Percentiles rank a stretch among this genome's conserved stretches.
phyloP scores from a whole-genome alignment of 257 asterid genomes.

The Datura wrightii region DNA sequence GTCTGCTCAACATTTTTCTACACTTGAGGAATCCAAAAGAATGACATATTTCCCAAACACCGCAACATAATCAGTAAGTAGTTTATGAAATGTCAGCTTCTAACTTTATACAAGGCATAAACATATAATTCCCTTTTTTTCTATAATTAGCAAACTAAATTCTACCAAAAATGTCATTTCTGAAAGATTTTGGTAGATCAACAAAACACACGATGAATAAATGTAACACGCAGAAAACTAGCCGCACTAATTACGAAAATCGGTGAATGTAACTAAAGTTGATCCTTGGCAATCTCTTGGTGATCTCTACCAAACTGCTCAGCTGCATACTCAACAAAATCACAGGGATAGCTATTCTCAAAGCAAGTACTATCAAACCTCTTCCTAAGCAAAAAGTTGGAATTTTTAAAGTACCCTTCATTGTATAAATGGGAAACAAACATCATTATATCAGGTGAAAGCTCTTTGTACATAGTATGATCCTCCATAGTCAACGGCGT shows the following conservation, averaged over 20 bases:
- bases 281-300: slow-evolving; percentile 63
- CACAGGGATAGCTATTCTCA: slow-evolving; percentile 59
- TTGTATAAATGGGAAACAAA: slow-evolving; percentile 53
- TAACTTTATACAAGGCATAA: neutral
- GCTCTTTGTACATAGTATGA: slow-evolving; percentile 52
- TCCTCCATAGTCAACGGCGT: slow-evolving; percentile 49
- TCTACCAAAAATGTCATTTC: neutral
- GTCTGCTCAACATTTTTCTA: neutral
- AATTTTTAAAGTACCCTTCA: slow-evolving; percentile 61
- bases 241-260: neutral
- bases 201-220: neutral
- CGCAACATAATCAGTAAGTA: neutral
- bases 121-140: neutral
- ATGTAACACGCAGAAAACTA: neutral
- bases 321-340: slow-evolving; percentile 64
- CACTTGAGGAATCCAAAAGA: neutral
- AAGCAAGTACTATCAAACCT: slow-evolving; percentile 57
- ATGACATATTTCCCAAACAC: neutral
- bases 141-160: neutral
- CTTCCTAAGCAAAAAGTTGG: slow-evolving; percentile 51
- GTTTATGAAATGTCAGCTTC: neutral
- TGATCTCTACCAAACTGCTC: slow-evolving; percentile 71
- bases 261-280: neutral
- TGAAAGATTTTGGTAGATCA: neutral
- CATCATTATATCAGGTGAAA: slow-evolving; percentile 71